Percentiles rank a stretch among this genome's conserved stretches.
Conservation (phyloP, 2,329 filamentous ascomycete genomes). For the Diaporthe velutina region DNA sequence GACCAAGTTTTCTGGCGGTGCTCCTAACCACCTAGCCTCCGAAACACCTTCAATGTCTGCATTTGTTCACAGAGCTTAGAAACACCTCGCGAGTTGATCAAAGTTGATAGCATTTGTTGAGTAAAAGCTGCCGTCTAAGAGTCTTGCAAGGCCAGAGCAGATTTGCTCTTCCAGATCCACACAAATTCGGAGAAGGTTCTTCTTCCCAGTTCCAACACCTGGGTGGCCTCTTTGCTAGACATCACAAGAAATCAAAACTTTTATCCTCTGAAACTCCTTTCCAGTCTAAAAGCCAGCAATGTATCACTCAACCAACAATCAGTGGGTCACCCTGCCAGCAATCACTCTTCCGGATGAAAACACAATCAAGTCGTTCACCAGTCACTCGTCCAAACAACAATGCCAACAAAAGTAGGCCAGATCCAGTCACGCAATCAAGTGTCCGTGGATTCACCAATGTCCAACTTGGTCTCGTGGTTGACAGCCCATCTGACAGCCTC, state of each 20-base stretch:
- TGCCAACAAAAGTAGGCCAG: neutral
- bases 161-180: neutral
- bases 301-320: neutral
- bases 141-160: neutral
- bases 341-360: neutral
- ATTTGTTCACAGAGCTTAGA: neutral
- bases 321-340: neutral
- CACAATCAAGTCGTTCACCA: neutral
- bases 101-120: neutral
- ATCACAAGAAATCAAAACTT: neutral
- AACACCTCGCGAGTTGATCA: no score
- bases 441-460: neutral
- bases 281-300: neutral
- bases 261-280: neutral
- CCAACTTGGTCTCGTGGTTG: slow-evolving; percentile 13
- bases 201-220: neutral
- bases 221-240: neutral
- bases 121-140: neutral
- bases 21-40: neutral
- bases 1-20: neutral
- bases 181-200: neutral
- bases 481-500: slow-evolving; percentile 74
- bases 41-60: neutral
- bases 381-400: neutral
- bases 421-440: neutral